Base-by-base conservation (phyloP, 108 stramenopile species). In the Discostella stelligeroides region DNA sequence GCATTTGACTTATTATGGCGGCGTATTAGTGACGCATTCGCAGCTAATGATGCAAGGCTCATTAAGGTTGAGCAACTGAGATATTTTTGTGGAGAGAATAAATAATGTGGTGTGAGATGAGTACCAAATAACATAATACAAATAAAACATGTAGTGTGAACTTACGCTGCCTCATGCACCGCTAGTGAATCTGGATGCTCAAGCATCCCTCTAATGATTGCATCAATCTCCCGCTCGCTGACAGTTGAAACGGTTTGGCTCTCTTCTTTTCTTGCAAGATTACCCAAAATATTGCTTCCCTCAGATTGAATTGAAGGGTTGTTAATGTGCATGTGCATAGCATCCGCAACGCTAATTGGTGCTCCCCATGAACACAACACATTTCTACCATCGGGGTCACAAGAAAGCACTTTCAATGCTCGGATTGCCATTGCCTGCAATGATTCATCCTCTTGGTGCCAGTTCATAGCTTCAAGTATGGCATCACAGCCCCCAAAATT, bases 291-390 rank as follows among this genome's bases (percentile, higher is more conserved):
- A 24, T 62, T 69, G 47, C 69, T 70, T 41, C 76, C 76, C 25
- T 66, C 63, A 34, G 76, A 70, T 66, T 70, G 69, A 41, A 78
- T 70, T 45, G 64, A 60, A 30, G 69, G 59, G 29, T 78, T 71
- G 7, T 48, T 38, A 2, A 23, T 24, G 43, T 70, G 76, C 20
- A 27, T 59, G n/a, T 7, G 27, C 76, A 78, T 78, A 37, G 50
- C 49, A 28, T 57, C 58, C 43, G 70, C 64, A 24, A 78, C 70
- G 54, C 66, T 70, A 0, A 56, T 23, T 12, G 51, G 15, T 13
- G 69, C 63, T 17, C 29, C 63, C n/a, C 27, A 37, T 45, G 38
- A 38, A 29, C 64, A 28, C 13, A 78, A 29, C 41, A 46, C 63
- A 17, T 58, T 65, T 49, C 70, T 54, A 5, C 76, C 76, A 15